Base-by-base conservation (phyloP, 345 rosid genomes). In the Arabis alpina region DNA sequence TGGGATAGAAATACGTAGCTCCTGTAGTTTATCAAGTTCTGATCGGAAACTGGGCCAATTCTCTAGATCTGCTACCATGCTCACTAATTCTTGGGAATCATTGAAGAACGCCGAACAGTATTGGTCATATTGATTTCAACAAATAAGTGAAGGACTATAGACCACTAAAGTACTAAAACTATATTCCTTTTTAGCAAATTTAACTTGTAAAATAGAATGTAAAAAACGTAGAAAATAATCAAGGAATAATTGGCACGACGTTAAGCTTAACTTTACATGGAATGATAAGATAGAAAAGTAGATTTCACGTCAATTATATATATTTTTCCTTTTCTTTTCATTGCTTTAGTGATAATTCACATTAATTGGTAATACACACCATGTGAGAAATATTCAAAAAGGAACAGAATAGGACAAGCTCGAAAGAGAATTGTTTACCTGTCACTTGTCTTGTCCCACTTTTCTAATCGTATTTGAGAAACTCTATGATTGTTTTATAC, bases 331-430 rank as follows among this genome's bases (percentile, higher is more conserved):
- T 66, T 61, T 54, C 5, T 24, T 53, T 68, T n/a, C 24, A 40
- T 66, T 66, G 28, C 73, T 53, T 74, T 74, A 61, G 48, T 69
- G 74, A 69, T 75, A 69, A 75, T 69, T 69, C 71, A 69, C 60
- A 69, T 54, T 63, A 56, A 55, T 39, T 69, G 73, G 64, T 67
- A 61, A 47, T 68, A 75, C 66, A 75, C 41, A 69, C 71, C 80
- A 76, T 76, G 76, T 76, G 80, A 70, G 54, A 57, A 58, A 40
- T 54, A 28, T 39, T 61, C 27, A 68, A 19, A 66, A 75, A 62
- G 70, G 75, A 73, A 52, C 61, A 60, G 73, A 80, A 67, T 52
- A 74, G 75, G 85, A 83, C 87, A 81, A 79, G 78, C 80, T 68
- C 47, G 75, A 80, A 77, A 74, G 82, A 77, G 68, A 61, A 71